Percentiles rank a stretch among this genome's conserved stretches.
Conservation (phyloP, 805 yeast species). For the Peterozyma toletana region DNA sequence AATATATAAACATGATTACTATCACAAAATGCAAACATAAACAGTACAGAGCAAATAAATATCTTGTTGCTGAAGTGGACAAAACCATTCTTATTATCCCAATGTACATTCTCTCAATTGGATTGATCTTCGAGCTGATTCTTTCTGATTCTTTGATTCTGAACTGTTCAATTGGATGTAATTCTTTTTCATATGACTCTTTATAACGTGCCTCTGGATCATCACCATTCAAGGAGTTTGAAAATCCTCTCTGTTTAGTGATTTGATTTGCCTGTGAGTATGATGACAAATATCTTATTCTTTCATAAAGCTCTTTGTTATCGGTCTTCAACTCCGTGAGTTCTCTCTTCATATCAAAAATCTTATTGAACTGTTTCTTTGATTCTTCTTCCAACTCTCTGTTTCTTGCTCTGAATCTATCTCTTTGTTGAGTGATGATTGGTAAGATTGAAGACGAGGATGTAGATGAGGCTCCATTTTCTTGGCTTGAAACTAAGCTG, state of each 20-base stretch:
- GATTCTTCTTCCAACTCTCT: conserved; percentile 79
- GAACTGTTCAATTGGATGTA: conserved; percentile 81
- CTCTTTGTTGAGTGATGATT: conserved; percentile 91
- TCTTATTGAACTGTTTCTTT: conserved; percentile 45
- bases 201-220: conserved; percentile 58
- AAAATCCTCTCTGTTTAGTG: conserved; percentile 9
- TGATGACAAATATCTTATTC: conserved; percentile 59
- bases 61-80: conserved; percentile 65
- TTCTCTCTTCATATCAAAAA: conserved; percentile 59
- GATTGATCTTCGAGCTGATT: conserved; percentile 62
- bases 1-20: conserved; percentile 50
- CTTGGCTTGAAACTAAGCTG: conserved; percentile 13
- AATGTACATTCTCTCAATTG: conserved; percentile 71
- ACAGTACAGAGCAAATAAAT: conserved; percentile 69
- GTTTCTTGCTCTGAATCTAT: conserved; percentile 79
- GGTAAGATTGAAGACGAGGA: conserved; percentile 62
- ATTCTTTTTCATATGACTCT: conserved; percentile 61
- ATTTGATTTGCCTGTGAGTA: conserved; percentile 18
- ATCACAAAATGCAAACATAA: conserved; percentile 68
- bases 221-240: conserved; percentile 13
- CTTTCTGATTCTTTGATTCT: conserved; percentile 72
- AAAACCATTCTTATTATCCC: conserved; percentile 68
- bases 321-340: conserved; percentile 59
- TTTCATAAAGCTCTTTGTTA: conserved; percentile 73
- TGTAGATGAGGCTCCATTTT: conserved; percentile 19